Base-by-base conservation (phyloP, 768 basidiomycete species). In the Asterophora parasitica region DNA sequence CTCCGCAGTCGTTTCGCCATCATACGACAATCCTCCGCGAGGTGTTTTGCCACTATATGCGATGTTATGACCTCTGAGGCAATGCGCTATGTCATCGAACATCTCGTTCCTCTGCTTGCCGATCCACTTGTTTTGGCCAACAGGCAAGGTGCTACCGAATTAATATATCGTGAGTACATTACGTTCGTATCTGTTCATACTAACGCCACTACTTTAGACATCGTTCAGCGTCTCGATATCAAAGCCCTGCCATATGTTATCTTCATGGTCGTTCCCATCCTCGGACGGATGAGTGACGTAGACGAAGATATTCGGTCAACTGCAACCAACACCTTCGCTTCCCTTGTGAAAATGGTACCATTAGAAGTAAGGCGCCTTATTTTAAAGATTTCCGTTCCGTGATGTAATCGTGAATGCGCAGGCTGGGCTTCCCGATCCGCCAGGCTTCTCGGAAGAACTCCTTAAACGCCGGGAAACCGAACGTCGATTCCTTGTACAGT, bases 311-410 rank as follows among this genome's bases (percentile, higher is more conserved):
- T 96, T 34, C 86, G 96, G 20, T 82, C 95, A 23, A 82, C 92
- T 2, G 85, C 96, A 3, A 98, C 96, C n/a, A 93, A 92, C 61
- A 94, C 93, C 0, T 99, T 99, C 60, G 96, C 96, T 0, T 88
- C 92, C 0, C 70, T 99, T 13, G 91, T 99, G 52, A 97, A 98
- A 72, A 95, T 99, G 88, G 92, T 98, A 10, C 96, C 96, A 4
- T 75, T 99, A 0, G 96, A 98, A 79, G 93, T 92, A 52, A 51
- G 75, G 57, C 16, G 4, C n/a, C 33, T 11, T 3, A 31, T 19
- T 10, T 10, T 42, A 38, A 13, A 34, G 16, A 36, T 26, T 23
- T 32, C 20, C 34, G 23, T 5, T 20, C 8, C 34, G 46, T 49
- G 16, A 33, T 40, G 5, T 26, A 3, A 36, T 15, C 13, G 23